These are phyloP conservation scores for Coelastrella sp. DNA, from an alignment of 139 green algal genomes.

Conservation along the genomic window DNA sequence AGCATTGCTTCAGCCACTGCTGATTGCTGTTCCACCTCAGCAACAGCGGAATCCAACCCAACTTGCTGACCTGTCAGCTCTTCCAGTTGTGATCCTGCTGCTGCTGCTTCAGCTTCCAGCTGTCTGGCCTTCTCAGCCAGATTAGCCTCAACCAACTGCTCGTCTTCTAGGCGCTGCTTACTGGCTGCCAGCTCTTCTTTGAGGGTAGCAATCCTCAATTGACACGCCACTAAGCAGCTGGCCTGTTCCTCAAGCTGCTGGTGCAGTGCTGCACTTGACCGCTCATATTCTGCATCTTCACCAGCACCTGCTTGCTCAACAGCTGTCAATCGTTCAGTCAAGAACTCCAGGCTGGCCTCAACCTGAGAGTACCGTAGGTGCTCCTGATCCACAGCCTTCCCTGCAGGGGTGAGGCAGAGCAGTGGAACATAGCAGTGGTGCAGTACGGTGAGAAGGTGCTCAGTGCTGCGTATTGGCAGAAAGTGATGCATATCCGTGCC, in stretches of 20 bases:
- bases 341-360: constrained; percentile 24
- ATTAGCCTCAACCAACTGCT: constrained; percentile 18
- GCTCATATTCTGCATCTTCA: neutral
- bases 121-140: neutral
- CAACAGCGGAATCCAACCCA: neutral
- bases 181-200: constrained; percentile 27
- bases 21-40: neutral
- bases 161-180: constrained; percentile 31
- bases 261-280: constrained; percentile 31
- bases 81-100: neutral
- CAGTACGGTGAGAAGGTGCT: neutral
- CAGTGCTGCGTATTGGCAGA: too few relatives aligned
- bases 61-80: neutral
- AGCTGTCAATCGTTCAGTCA: constrained; percentile 16
- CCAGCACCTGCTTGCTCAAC: constrained; percentile 2
- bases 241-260: constrained; percentile 36
- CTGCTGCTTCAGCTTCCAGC: constrained; percentile 24
- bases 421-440: neutral
- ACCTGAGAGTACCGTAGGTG: constrained; percentile 8
- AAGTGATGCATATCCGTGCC: too few relatives aligned
- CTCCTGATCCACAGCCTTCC: constrained; percentile 27
- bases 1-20: neutral
- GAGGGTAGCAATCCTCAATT: constrained; percentile 3
- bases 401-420: neutral
- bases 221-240: neutral